Evolutionary conservation across 2,329 filamentous ascomycete species (phyloP), one percentile per base, ranked within the genome.

Genomic region (Cordyceps cicadae): DNA sequence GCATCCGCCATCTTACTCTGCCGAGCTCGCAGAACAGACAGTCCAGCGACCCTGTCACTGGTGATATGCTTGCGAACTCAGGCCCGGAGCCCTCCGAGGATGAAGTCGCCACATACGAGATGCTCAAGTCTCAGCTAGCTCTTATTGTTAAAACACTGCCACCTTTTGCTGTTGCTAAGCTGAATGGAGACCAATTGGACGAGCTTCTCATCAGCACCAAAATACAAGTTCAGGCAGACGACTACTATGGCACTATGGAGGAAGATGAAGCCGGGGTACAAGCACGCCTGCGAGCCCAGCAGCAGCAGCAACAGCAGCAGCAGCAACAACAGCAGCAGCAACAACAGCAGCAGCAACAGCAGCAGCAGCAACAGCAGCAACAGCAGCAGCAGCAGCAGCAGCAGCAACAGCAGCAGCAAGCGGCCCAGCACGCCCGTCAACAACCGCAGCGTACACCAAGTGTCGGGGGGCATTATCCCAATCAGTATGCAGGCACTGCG

Each of bases 101-200:
- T 63, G 83, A 86, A 68, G 75, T 77, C 62, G 71, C 75, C 15
- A 83, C 81, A 0, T 96, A 95, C 70, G 81, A 90, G 64, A 81
- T 87, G 29, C 79, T 96, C 57, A 91, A 88, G 70, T 82, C 86
- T 4, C 90, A 92, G 69, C 77, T 96, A 21, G 78, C 84, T 0
- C 76, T 92, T 34, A 84, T 96, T 64, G 82, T 96, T 63, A 81
- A 87, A 65, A 85, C 82, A 45, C 76, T 96, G 12, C 92, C 92
- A 1, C 92, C 92, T 1, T 94, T 91, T 69, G 89, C 89, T 1
- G 88, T 96, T 26, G 87, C 92, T 6, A 93, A 94, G 68, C 77
- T 96, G 63, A 87, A 95, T 67, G 91, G 91, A 11, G 88, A 95
- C 70, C 89, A 92, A 71, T 76, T 96, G n/a, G 87, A 87, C 34